Conservation (phyloP, 139 green algal species). For the Spirogloea muscicola region DNA sequence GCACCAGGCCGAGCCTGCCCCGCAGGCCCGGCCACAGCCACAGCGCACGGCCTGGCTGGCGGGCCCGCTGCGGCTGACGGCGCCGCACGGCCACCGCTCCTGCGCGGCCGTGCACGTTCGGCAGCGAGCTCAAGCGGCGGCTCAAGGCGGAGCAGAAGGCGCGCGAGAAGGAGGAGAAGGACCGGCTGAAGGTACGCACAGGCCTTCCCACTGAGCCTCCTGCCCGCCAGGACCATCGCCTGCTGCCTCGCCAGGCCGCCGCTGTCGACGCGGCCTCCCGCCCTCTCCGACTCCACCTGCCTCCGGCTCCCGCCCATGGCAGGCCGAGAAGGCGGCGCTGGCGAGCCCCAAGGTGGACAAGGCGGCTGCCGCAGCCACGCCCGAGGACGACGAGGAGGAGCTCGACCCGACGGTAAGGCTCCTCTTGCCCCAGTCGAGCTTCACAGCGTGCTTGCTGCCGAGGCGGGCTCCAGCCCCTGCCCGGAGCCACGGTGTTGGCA, state of each 20-base stretch:
- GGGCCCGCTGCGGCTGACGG: not conserved
- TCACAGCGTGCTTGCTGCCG: too few relatives aligned
- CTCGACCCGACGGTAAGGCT: constrained; percentile 37
- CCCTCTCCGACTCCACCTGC: not conserved
- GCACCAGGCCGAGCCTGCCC: too few relatives aligned
- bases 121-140: constrained; percentile 49
- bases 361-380: not conserved
- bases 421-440: too few relatives aligned
- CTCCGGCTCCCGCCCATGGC: constrained; percentile 12
- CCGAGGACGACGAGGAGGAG: constrained; percentile 43
- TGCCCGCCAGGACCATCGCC: not conserved
- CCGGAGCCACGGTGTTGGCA: too few relatives aligned
- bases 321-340: constrained; percentile 31
- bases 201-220: too few relatives aligned
- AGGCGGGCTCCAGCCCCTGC: too few relatives aligned
- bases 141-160: constrained; percentile 50
- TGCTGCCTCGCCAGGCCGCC: not conserved
- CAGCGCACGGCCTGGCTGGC: too few relatives aligned
- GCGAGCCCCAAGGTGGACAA: constrained; percentile 11
- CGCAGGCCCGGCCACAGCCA: too few relatives aligned
- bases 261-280: not conserved
- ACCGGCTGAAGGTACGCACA: constrained; percentile 32
- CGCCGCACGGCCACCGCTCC: not conserved
- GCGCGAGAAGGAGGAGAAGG: constrained; percentile 48
- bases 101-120: not conserved